phyloP scores from a whole-genome alignment of 2,329 filamentous ascomycete species.

The Diplodia mutila region DNA sequence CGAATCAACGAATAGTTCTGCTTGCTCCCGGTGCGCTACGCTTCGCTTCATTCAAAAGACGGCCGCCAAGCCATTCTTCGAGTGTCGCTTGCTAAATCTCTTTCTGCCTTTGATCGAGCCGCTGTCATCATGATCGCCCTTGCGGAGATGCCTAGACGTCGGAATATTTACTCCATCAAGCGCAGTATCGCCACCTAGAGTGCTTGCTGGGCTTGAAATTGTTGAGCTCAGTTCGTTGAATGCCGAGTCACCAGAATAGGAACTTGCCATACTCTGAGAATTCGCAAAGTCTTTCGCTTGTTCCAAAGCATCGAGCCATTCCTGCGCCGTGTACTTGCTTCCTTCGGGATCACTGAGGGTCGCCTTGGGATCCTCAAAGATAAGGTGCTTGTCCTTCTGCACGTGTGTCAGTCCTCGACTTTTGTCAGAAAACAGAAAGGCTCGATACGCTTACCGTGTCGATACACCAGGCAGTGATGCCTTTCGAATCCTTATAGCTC shows the following conservation, averaged over 20 bases:
- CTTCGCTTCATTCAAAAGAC: slow-evolving; percentile 65
- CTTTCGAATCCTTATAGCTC: slow-evolving; percentile 82
- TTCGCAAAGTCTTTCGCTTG: slow-evolving; percentile 82
- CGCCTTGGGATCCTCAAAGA: slow-evolving; percentile 90
- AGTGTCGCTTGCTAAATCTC: slow-evolving; percentile 88
- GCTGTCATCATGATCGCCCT: slow-evolving; percentile 51
- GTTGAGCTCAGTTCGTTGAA: slow-evolving; percentile 54
- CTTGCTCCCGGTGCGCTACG: slow-evolving; percentile 12
- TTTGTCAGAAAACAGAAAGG: background rate
- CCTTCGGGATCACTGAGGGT: slow-evolving; percentile 65
- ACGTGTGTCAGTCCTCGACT: background rate
- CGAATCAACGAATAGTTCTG: background rate
- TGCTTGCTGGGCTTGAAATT: slow-evolving; percentile 77
- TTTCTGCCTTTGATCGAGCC: slow-evolving; percentile 64
- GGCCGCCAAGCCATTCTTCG: slow-evolving; percentile 89
- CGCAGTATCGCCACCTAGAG: slow-evolving; percentile 61
- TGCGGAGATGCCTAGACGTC: slow-evolving; percentile 56
- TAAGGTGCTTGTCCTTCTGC: slow-evolving; percentile 85
- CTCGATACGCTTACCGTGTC: slow-evolving; percentile 74
- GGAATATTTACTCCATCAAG: slow-evolving; percentile 53
- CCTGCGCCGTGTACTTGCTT: slow-evolving; percentile 72
- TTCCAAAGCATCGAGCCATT: slow-evolving; percentile 91
- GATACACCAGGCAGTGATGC: slow-evolving; percentile 83
- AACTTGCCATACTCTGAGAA: slow-evolving; percentile 69
- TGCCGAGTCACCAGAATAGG: slow-evolving; percentile 61